Conservation (phyloP, 257 asterid genomes). For the Petrea volubilis region DNA sequence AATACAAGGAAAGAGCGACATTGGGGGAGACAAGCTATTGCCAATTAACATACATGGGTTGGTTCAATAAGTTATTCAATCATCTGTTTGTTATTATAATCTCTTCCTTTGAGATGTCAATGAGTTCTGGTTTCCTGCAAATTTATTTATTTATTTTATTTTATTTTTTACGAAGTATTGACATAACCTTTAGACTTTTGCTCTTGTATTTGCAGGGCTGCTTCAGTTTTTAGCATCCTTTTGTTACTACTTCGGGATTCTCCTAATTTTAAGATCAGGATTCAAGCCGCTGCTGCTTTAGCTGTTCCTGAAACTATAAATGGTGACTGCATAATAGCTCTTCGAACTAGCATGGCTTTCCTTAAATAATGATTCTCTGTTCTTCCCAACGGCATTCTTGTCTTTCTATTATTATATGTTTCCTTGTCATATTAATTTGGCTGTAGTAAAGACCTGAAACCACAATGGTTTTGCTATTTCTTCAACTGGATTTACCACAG, state of each 20-base stretch:
- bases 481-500: background rate
- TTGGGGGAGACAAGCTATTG: too few species aligned
- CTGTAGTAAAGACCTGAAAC: background rate
- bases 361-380: constrained; percentile 11
- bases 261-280: constrained; percentile 88
- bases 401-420: background rate
- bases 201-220: constrained; percentile 63
- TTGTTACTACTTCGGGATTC: constrained; percentile 88
- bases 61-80: constrained; percentile 10
- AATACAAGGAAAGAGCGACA: too few species aligned
- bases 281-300: constrained; percentile 98
- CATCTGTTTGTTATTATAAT: background rate
- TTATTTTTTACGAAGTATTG: background rate
- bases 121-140: background rate
- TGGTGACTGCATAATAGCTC: constrained; percentile 46
- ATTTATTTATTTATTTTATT: too few species aligned
- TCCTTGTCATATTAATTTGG: constrained; percentile 5
- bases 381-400: background rate
- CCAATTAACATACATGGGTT: background rate
- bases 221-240: constrained; percentile 85
- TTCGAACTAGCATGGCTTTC: constrained; percentile 13
- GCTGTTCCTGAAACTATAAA: constrained; percentile 81
- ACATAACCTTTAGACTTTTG: constrained; percentile 11
- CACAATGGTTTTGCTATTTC: background rate
- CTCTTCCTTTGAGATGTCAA: background rate